Evolutionary conservation across 202 grass and related monocot species (phyloP), one percentile per base, ranked within the genome.

Genomic region (Zoysia matrella): DNA sequence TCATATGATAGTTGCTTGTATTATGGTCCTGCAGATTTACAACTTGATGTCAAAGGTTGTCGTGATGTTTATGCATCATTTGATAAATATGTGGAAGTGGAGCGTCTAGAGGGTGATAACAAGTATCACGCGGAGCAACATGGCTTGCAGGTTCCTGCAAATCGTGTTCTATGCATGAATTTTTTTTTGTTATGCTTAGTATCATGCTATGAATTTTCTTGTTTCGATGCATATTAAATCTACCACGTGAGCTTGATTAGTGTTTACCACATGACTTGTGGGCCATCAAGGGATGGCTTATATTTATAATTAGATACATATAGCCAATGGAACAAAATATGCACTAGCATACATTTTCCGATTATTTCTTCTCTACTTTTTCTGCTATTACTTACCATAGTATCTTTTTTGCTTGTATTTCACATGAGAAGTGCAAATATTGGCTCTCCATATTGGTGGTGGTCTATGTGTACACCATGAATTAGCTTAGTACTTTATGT

Each of bases 1-100:
- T 75, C 47, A 36, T 78, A 56, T 78, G 5, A 69, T 30, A 39
- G 30, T 36, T 36, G 30, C 30, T 36, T 77, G 52, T 77, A 54
- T 53, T 63, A 64, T 70, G 78, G 14, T 10, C 66, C 30, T 87
- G 77, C 85, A 98, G 96, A 98, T 83, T 80, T 98, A 57, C 96
- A 98, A 79, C 92, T 98, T 60, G 95, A 98, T 85, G 95, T 98
- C 43, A 98, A 98, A 93, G 95, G 95, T 72, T 98, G 95, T 86
- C 73, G 71, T 66, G 95, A 98, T 90, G 89, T 98, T 75, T 98
- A 98, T 86, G 95, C 95, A 78, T 98, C 95, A 77, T 98, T 98
- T 69, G 92, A 98, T 82, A 98, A 92, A 65, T 98, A 95, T 91
- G 95, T 98, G 43, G 95, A 98, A 88, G 95, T 98, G 64, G 95